Conservation (phyloP, 768 basidiomycete species). For the Pleurotus eryngii region DNA sequence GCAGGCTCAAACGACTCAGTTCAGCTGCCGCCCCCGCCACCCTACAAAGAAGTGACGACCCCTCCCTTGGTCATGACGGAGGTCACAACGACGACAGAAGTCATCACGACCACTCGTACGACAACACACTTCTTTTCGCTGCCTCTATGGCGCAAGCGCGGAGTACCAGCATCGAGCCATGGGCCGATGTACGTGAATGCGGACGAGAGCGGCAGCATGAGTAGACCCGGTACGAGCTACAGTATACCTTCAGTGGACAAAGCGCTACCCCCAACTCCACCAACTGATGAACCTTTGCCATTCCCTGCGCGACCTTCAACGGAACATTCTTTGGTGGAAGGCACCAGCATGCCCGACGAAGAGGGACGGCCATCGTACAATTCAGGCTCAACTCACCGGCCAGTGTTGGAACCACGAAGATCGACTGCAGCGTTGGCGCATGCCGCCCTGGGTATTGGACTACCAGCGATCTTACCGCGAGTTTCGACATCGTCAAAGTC, state of each 20-base stretch:
- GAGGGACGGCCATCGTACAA: neutral
- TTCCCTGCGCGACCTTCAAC: neutral
- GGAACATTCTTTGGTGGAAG: neutral
- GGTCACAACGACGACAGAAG: conserved; percentile 46
- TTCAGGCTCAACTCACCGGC: conserved; percentile 7
- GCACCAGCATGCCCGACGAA: conserved; percentile 2
- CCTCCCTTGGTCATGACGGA: conserved; percentile 34
- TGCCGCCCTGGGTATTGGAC: conserved; percentile 55
- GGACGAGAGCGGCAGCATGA: conserved; percentile 22
- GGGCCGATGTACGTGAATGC: conserved; percentile 19
- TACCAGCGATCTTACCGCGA: conserved; percentile 49
- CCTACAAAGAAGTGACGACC: conserved; percentile 25
- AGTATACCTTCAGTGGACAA: conserved; percentile 35
- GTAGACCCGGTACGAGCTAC: conserved; percentile 14
- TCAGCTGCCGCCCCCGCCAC: conserved; percentile 24
- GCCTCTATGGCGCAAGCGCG: conserved; percentile 61
- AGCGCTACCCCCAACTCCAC: conserved; percentile 28
- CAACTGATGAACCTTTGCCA: neutral
- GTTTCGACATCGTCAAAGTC: conserved; percentile 36
- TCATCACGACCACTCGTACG: conserved; percentile 43
- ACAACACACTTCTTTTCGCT: conserved; percentile 65
- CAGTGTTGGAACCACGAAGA: conserved; percentile 15
- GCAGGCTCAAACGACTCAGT: neutral
- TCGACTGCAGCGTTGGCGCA: conserved; percentile 47
- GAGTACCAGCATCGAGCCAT: conserved; percentile 25